phyloP scores from a whole-genome alignment of 768 basidiomycete species.

The Leucogyrophana mollusca region DNA sequence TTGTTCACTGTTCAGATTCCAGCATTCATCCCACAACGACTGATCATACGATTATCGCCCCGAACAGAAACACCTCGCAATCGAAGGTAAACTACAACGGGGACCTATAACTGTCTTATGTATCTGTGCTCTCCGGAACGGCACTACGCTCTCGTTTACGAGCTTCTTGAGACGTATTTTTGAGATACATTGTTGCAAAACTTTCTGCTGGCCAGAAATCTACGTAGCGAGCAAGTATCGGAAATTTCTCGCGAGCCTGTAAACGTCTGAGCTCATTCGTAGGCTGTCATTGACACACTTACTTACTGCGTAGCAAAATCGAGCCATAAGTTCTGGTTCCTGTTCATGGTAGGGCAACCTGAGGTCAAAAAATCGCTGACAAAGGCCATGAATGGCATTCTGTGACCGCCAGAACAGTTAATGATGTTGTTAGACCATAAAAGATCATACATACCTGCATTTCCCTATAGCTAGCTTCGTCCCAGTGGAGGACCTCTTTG shows the following conservation, averaged over 20 bases:
- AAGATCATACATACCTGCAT: background rate
- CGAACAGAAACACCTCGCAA: too few species aligned
- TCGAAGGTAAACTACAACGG: too few species aligned
- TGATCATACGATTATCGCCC: too few species aligned
- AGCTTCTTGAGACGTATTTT: too few species aligned
- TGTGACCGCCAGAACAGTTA: background rate
- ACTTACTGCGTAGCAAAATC: background rate
- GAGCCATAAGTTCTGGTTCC: background rate
- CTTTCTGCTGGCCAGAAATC: background rate
- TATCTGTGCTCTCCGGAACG: too few species aligned
- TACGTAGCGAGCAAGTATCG: background rate
- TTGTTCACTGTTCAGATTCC: too few species aligned
- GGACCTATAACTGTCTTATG: too few species aligned
- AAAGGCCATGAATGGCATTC: background rate
- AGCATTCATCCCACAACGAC: too few species aligned
- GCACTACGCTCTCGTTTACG: too few species aligned
- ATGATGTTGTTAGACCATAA: background rate
- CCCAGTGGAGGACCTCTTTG: background rate
- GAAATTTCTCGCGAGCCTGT: constrained; percentile 1
- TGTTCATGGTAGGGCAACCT: background rate
- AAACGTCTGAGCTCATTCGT: background rate
- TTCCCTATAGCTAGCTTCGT: background rate
- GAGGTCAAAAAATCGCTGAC: constrained; percentile 1
- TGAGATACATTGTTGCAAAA: too few species aligned
- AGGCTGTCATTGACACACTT: background rate